phyloP scores from a whole-genome alignment of 805 yeast genomes.

The Candida takata region DNA sequence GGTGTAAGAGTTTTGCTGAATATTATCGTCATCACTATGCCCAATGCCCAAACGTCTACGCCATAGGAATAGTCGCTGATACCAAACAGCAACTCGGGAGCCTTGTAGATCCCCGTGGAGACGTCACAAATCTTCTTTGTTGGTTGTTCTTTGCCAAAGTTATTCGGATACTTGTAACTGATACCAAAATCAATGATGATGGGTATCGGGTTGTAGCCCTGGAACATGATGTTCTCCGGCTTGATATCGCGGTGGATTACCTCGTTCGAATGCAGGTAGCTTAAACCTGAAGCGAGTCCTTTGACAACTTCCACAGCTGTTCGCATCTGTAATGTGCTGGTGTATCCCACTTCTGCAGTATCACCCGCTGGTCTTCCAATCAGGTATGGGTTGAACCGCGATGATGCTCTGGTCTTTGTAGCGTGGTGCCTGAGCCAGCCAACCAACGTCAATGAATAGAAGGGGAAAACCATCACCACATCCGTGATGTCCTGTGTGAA shows the following conservation, averaged over 20 bases:
- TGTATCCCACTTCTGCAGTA: not conserved
- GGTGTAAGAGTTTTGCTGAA: slow-evolving; percentile 34
- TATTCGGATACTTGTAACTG: slow-evolving; percentile 35
- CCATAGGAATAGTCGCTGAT: slow-evolving; percentile 43
- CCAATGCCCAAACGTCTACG: slow-evolving; percentile 70
- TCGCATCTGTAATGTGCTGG: slow-evolving; percentile 11
- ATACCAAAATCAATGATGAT: slow-evolving; percentile 38
- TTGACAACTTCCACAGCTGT: slow-evolving; percentile 27
- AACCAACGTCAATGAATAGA: slow-evolving; percentile 29
- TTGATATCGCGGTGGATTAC: slow-evolving; percentile 92
- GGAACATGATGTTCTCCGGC: slow-evolving; percentile 67
- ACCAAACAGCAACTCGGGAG: slow-evolving; percentile 70
- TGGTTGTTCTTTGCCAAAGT: slow-evolving; percentile 51
- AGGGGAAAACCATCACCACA: slow-evolving; percentile 37
- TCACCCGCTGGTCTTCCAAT: not conserved
- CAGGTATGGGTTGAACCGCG: slow-evolving; percentile 30
- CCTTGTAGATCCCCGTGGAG: slow-evolving; percentile 59
- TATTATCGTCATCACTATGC: slow-evolving; percentile 51
- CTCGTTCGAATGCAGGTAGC: slow-evolving; percentile 61
- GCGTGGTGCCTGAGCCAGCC: slow-evolving; percentile 28
- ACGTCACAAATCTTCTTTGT: slow-evolving; percentile 43
- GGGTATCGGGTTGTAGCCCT: slow-evolving; percentile 23
- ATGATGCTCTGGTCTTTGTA: slow-evolving; percentile 12
- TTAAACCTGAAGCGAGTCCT: slow-evolving; percentile 39
- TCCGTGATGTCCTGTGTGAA: slow-evolving; percentile 26